Percentiles rank a stretch among this genome's conserved stretches.
Evolutionary conservation across 257 asterid genomes (phyloP).

Genomic region (Jasminum sambac): DNA sequence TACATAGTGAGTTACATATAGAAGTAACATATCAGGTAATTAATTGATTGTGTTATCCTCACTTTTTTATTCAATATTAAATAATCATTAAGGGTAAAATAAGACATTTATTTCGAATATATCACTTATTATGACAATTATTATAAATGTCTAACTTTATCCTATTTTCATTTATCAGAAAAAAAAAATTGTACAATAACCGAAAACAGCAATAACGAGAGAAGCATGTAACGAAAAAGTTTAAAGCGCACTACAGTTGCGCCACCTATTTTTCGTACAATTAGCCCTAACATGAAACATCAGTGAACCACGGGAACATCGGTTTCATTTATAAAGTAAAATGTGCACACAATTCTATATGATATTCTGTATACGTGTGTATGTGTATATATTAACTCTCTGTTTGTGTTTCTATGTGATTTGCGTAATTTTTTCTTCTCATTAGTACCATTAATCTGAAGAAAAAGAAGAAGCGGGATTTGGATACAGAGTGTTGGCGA

Average conservation of each 20-base stretch:
- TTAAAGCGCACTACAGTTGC: constrained; percentile 6
- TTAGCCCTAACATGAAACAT: constrained; percentile 21
- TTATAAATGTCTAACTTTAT: no score
- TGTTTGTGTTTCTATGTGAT: no score
- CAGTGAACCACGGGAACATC: constrained; percentile 22
- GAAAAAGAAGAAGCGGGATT: constrained; percentile 10
- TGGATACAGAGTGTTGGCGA: constrained; percentile 10
- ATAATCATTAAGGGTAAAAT: no score
- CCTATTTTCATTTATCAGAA: no score
- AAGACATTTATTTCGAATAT: no score
- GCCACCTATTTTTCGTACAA: constrained; percentile 32
- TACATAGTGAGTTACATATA: no score
- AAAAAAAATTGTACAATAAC: neutral
- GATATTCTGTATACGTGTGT: neutral
- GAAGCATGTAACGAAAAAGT: neutral
- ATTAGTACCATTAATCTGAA: constrained; percentile 10
- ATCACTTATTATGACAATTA: no score
- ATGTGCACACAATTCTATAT: constrained; percentile 14
- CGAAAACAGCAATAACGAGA: neutral
- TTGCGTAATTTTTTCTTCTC: neutral
- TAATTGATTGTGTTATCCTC: no score
- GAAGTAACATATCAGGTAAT: no score
- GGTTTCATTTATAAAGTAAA: neutral
- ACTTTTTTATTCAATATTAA: no score
- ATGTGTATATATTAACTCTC: neutral